These are phyloP conservation scores for Xylaria digitata DNA, from an alignment of 2,329 filamentous ascomycete genomes.

Conservation along the genomic window DNA sequence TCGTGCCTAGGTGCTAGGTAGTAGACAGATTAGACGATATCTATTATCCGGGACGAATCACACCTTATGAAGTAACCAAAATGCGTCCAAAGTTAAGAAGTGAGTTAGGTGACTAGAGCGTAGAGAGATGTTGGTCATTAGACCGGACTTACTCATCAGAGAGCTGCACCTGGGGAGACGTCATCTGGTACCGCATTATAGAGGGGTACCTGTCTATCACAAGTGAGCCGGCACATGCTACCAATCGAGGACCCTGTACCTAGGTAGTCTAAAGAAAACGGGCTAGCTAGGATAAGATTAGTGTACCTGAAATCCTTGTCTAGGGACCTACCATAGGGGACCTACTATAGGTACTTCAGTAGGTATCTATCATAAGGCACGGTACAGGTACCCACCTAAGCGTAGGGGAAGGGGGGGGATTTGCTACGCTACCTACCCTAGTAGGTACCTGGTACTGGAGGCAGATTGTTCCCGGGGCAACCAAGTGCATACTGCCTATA, in stretches of 20 bases:
- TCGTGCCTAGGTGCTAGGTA: not conserved
- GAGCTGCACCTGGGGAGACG: slow-evolving; percentile 11
- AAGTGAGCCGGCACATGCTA: slow-evolving; percentile 19
- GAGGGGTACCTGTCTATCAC: slow-evolving; percentile 19
- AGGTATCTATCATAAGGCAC: too few relatives aligned
- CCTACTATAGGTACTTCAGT: not conserved
- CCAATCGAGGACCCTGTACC: slow-evolving; percentile 2
- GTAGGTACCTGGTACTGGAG: not conserved
- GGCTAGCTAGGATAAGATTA: not conserved
- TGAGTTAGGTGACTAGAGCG: not conserved
- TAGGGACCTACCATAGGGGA: not conserved
- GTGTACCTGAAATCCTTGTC: not conserved
- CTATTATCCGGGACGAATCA: not conserved
- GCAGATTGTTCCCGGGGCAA: slow-evolving; percentile 40
- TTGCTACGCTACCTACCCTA: too few relatives aligned
- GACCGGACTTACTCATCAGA: slow-evolving; percentile 1
- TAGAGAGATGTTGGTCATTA: slow-evolving; percentile 20
- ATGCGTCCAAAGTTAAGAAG: not conserved
- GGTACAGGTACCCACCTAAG: not conserved
- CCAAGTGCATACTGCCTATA: slow-evolving; percentile 20
- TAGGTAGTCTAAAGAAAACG: not conserved
- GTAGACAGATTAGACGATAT: not conserved
- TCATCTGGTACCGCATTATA: slow-evolving; percentile 25
- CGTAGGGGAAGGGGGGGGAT: too few relatives aligned
- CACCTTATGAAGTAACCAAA: too few relatives aligned